Evolutionary conservation across 1,139 yeast genomes (phyloP), one percentile per base, ranked within the genome.

Genomic region (Sugiyamaella sp.): DNA sequence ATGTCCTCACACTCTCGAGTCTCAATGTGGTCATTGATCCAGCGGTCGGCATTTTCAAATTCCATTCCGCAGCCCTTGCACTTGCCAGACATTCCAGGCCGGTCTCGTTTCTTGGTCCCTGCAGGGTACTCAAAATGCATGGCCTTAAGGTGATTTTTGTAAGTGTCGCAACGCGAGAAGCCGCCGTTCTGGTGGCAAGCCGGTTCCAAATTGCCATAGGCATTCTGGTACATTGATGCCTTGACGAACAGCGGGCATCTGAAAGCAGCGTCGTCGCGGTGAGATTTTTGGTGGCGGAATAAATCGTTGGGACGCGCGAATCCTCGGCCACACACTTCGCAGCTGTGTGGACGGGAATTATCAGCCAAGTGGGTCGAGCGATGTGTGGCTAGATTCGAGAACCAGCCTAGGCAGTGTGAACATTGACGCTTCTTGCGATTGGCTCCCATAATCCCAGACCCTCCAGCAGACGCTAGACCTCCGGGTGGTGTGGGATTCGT

Each of bases 221-320:
- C 52, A 20, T 21, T 53, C 21, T 48, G 51, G 32, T 53, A 39
- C 42, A 49, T 27, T 2, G 55, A 51, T 46, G 62, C 53, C 54
- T 59, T 52, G 46, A 57, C 54, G 59, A 60, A 65, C 47, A 65
- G 61, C 8, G 74, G 74, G 54, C 74, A 70, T 35, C 63, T 54
- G 63, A 66, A 71, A 2, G 71, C 69, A 3, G 73, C 70, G 48
- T 67, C 69, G 41, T 68, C 71, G 8, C 67, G 65, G 70, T 90
- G 97, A 57, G 93, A 80, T 70, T 88, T 89, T 60, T 84, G 81
- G 68, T 90, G 97, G 60, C 97, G 77, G 62, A 84, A 80, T 59
- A 90, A 73, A 70, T 90, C 97, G 68, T 90, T 90, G 41, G 93
- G 86, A 58, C 97, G 77, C 14, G 95, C 89, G 73, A 90, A 90